Evolutionary conservation across 495 filamentous ascomycete genomes (phyloP).

Genomic region (Neurospora sp.): DNA sequence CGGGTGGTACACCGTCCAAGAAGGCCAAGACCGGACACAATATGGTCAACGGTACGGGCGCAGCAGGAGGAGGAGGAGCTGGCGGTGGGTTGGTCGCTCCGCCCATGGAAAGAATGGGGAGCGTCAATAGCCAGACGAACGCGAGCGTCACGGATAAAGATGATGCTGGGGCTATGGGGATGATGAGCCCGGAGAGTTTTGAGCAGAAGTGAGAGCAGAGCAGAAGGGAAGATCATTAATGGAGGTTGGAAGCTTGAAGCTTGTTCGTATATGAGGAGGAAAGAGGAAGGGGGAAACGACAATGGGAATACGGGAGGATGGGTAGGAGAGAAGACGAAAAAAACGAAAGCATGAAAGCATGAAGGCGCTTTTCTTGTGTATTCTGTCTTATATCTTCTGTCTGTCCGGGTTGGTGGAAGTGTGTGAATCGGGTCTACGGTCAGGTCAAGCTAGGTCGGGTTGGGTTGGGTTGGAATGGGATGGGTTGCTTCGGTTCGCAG

Average conservation of each 20-base stretch:
- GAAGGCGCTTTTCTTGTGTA: background rate
- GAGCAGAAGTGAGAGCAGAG: conserved; percentile 25
- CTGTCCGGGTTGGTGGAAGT: background rate
- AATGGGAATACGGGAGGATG: background rate
- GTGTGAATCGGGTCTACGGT: background rate
- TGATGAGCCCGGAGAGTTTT: conserved; percentile 61
- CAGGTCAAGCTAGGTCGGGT: background rate
- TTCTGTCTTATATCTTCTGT: background rate
- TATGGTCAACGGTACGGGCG: conserved; percentile 2
- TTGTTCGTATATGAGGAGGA: background rate
- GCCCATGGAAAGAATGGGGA: conserved; percentile 39
- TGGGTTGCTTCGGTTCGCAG: background rate
- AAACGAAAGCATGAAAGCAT: background rate
- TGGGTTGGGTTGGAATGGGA: background rate
- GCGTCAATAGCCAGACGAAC: conserved; percentile 40
- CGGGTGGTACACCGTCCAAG: conserved; percentile 21
- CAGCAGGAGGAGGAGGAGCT: conserved; percentile 5
- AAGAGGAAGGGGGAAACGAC: background rate
- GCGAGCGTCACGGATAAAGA: conserved; percentile 46
- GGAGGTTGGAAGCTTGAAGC: background rate
- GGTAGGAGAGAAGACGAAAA: background rate
- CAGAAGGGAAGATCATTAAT: background rate
- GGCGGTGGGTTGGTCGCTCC: conserved; percentile 3
- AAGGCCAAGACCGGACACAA: conserved; percentile 20
- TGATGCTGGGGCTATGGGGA: conserved; percentile 35